A percentile compares a stretch with the other conserved stretches of the same genome.
Conservation (phyloP, 768 basidiomycete species). For the Termitomyces sp. region DNA sequence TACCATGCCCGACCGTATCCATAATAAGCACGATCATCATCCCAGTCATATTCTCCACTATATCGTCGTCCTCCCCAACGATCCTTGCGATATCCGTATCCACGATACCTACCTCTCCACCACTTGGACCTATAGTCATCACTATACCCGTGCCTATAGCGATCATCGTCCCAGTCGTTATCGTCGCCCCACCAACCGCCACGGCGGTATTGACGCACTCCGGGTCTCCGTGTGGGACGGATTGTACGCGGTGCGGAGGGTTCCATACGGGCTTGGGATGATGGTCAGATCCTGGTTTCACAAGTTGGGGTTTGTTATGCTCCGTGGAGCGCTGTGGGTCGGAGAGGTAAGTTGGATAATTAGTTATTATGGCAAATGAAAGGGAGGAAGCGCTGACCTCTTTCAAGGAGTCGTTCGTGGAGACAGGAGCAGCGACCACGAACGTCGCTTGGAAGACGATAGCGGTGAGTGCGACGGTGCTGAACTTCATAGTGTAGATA, state of each 20-base stretch:
- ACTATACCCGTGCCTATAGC: not conserved
- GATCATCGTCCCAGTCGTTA: not conserved
- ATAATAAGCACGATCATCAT: not conserved
- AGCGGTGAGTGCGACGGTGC: not conserved
- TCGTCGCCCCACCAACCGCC: not conserved
- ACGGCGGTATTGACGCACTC: not conserved
- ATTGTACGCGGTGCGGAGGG: not conserved
- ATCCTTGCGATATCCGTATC: not conserved
- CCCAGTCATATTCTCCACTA: not conserved
- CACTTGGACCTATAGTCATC: not conserved
- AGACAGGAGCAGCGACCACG: not conserved
- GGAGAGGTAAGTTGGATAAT: too few species aligned
- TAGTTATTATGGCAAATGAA: not conserved
- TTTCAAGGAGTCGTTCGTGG: not conserved
- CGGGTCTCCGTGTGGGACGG: not conserved
- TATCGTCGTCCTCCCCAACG: not conserved
- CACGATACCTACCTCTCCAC: not conserved
- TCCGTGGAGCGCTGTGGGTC: not conserved
- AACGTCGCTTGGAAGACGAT: not conserved
- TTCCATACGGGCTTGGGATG: not conserved
- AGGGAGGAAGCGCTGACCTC: not conserved
- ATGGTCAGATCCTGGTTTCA: not conserved
- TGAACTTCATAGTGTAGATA: not conserved
- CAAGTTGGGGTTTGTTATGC: not conserved
- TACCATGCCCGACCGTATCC: not conserved